These are phyloP conservation scores for Uronychia setigera DNA, from an alignment of 73 alveolate genomes.

Conservation along the genomic window DNA sequence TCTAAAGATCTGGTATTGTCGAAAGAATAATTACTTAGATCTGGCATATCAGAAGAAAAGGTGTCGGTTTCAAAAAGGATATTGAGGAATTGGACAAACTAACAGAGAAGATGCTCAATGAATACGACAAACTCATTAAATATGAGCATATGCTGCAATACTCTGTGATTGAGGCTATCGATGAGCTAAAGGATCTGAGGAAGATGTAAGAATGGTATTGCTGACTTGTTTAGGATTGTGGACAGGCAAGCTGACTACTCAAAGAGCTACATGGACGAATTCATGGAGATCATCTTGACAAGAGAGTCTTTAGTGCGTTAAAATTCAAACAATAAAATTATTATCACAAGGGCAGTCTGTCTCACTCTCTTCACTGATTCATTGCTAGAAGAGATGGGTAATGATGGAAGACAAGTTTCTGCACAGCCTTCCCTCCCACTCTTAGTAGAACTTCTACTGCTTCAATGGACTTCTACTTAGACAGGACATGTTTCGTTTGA, in stretches of 20 bases:
- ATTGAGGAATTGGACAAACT: neutral
- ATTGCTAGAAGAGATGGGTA: neutral
- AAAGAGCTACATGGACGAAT: too few species aligned
- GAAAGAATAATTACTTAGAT: neutral
- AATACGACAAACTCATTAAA: constrained; percentile 18
- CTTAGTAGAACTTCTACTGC: neutral
- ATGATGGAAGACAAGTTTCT: neutral
- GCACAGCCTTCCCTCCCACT: neutral
- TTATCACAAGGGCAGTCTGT: too few species aligned
- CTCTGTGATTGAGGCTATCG: constrained; percentile 29
- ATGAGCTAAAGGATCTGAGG: constrained; percentile 30
- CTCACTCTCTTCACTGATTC: neutral
- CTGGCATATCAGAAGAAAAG: constrained; percentile 6
- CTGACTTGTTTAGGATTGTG: too few species aligned
- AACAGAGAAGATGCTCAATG: neutral
- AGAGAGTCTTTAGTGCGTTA: too few species aligned
- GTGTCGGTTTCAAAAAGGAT: neutral
- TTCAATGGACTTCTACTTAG: neutral
- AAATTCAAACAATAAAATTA: too few species aligned
- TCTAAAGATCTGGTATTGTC: constrained; percentile 9
- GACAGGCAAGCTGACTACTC: too few species aligned
- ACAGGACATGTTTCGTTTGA: neutral
- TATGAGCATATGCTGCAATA: constrained; percentile 4
- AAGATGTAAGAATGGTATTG: too few species aligned
- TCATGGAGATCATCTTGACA: too few species aligned